Base-by-base conservation (phyloP, 176 grass and related monocot species). In the Carex cristatella region DNA sequence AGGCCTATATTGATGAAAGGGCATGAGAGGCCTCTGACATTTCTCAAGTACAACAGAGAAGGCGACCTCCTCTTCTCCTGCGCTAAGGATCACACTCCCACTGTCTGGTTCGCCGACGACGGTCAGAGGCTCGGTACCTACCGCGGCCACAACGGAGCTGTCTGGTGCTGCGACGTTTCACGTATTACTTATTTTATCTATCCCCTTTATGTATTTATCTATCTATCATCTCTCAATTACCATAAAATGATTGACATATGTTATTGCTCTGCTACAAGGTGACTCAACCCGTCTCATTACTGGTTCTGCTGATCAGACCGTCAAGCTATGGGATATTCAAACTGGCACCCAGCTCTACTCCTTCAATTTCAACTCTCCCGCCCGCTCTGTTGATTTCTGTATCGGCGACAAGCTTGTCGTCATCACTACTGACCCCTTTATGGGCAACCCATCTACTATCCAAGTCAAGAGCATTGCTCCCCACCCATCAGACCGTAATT, bases 1-100 rank as follows among this genome's bases (percentile, higher is more conserved):
- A 90, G 91, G 88, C 90, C 88, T 72, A 99, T 99, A 74, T 83
- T 95, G 85, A 95, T 99, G 93, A 98, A 95, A 85, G 93, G 96
- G 8, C 93, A 98, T 42, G 93, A 98, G 88, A 87, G 93, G 86
- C 91, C 96, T n/a, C 78, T 95, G n/a, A 99, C 91, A 13, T 95
- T 99, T 77, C 91, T 99, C 60, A 92, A 88, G 19, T 95, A 99
- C 93, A 95, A 95, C 89, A 64, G 91, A 64, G 93, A 95, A 66
- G 96, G 96, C 10, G 93, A 99, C 84, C 88, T 99, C 19, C 89
- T 99, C 69, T 91, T 99, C 87, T 99, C 93, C 48, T 95, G 96
- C 84, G 93, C 91, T 87, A 95, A 99, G 87, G 96, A 99, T 40
- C 96, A 94, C 85, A 92, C 74, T 3, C 96, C 96, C 27, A 99